Percentiles rank a stretch among this genome's conserved stretches.
Evolutionary conservation across 2,329 filamentous ascomycete genomes (phyloP).

Genomic region (Coniella vitis): DNA sequence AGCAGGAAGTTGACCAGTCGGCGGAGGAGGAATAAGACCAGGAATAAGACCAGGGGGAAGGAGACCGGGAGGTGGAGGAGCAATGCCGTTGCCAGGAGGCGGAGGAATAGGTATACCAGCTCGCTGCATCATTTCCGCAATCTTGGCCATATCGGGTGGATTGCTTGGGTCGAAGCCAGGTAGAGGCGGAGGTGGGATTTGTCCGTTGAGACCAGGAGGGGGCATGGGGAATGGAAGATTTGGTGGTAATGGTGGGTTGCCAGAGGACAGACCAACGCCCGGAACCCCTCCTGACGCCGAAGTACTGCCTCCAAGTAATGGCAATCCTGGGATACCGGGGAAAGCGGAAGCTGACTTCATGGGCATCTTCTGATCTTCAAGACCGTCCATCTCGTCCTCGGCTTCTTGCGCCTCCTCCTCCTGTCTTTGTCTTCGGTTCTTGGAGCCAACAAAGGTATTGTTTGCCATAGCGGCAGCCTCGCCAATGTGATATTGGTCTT

Average conservation of each 20-base stretch:
- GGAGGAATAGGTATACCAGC: slow-evolving; percentile 56
- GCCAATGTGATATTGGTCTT: slow-evolving; percentile 92
- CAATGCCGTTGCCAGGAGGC: slow-evolving; percentile 26
- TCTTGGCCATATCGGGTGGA: slow-evolving; percentile 53
- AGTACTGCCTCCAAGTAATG: slow-evolving; percentile 31
- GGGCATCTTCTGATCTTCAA: slow-evolving; percentile 84
- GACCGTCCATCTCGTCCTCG: slow-evolving; percentile 86
- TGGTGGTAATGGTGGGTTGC: slow-evolving; percentile 28
- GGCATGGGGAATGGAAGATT: slow-evolving; percentile 50
- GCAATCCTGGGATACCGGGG: slow-evolving; percentile 51
- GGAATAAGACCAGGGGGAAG: slow-evolving; percentile 41
- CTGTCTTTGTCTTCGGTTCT: slow-evolving; percentile 69
- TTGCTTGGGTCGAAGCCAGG: slow-evolving; percentile 53
- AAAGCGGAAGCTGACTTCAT: slow-evolving; percentile 47
- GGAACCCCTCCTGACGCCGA: slow-evolving; percentile 40
- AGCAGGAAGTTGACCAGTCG: slow-evolving; percentile 18
- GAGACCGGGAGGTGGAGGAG: slow-evolving; percentile 37
- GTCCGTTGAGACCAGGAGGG: slow-evolving; percentile 33
- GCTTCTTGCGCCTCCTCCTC: slow-evolving; percentile 92
- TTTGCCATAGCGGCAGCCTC: slow-evolving; percentile 88
- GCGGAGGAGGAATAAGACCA: slow-evolving; percentile 41
- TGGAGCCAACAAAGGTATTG: slow-evolving; percentile 85
- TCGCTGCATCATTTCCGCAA: slow-evolving; percentile 59
- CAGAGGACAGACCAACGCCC: slow-evolving; percentile 37
- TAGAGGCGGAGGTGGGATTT: slow-evolving; percentile 28